These are phyloP conservation scores for Tuber brumale DNA, from an alignment of 495 filamentous ascomycete genomes.

Conservation along the genomic window DNA sequence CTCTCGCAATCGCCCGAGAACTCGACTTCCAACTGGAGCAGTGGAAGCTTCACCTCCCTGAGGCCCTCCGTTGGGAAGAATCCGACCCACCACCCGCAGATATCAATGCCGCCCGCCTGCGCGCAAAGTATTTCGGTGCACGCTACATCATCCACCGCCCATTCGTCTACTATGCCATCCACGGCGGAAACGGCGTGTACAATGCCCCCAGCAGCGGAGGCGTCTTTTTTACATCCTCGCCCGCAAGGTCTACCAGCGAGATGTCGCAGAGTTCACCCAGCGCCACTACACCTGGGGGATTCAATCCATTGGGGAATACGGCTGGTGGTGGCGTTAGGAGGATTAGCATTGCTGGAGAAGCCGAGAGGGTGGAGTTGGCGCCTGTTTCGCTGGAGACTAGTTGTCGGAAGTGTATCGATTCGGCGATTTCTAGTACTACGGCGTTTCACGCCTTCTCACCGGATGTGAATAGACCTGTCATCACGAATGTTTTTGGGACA, in stretches of 20 bases:
- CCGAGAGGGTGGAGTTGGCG: slow-evolving; percentile 16
- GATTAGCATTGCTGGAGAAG: slow-evolving; percentile 22
- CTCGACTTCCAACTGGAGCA: slow-evolving; percentile 45
- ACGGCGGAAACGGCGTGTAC: slow-evolving; percentile 44
- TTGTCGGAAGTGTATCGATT: slow-evolving; percentile 57
- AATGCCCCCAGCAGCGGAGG: slow-evolving; percentile 36
- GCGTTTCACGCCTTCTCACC: slow-evolving; percentile 68
- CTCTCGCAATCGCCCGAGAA: slow-evolving; percentile 39
- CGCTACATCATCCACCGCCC: slow-evolving; percentile 82
- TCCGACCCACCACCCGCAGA: slow-evolving; percentile 60
- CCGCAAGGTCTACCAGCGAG: slow-evolving; percentile 43
- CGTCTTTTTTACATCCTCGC: slow-evolving; percentile 39
- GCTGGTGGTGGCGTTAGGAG: slow-evolving; percentile 13
- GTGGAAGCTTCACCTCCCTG: slow-evolving; percentile 47
- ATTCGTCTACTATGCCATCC: slow-evolving; percentile 61
- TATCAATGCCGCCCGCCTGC: slow-evolving; percentile 75
- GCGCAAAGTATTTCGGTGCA: slow-evolving; percentile 92
- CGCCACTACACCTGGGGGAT: slow-evolving; percentile 26
- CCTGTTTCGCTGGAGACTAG: slow-evolving; percentile 42
- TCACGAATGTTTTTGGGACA: slow-evolving; percentile 93
- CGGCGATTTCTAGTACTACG: slow-evolving; percentile 74
- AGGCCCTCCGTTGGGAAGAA: slow-evolving; percentile 58
- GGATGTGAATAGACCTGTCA: slow-evolving; percentile 58
- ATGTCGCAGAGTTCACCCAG: slow-evolving; percentile 35
- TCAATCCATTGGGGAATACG: slow-evolving; percentile 16